A percentile compares a stretch with the other conserved stretches of the same genome.
phyloP scores from a whole-genome alignment of 495 filamentous ascomycete genomes.

The Talaromyces borbonicus region DNA sequence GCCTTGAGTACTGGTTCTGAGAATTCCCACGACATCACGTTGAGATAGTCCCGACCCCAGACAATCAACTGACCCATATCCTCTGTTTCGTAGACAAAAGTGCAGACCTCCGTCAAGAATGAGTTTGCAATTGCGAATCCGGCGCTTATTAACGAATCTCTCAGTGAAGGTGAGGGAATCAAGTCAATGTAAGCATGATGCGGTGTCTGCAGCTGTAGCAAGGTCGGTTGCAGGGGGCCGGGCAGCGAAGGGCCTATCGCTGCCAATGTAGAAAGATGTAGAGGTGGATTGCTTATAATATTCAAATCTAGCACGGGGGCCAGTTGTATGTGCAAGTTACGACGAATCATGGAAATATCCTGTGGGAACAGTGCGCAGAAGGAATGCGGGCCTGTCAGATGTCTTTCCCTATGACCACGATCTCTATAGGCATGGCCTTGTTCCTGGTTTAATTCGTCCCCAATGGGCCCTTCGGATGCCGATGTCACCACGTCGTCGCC shows the following conservation, averaged over 20 bases:
- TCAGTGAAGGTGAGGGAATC: conserved; percentile 23
- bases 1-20: conserved; percentile 20
- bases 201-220: conserved; percentile 23
- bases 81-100: conserved; percentile 13
- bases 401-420: not conserved
- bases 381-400: not conserved
- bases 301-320: conserved; percentile 11
- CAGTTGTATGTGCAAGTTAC: conserved; percentile 7
- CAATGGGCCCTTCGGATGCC: not conserved
- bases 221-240: conserved; percentile 20
- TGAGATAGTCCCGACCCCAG: conserved; percentile 24
- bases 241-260: conserved; percentile 16
- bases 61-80: conserved; percentile 23
- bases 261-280: conserved; percentile 18
- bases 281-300: conserved; percentile 10
- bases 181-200: conserved; percentile 34
- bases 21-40: conserved; percentile 28
- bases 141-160: conserved; percentile 13
- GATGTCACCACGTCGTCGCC: not conserved
- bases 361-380: conserved; percentile 9
- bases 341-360: conserved; percentile 8
- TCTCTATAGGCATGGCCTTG: not conserved
- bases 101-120: conserved; percentile 20
- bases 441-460: not conserved
- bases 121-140: conserved; percentile 11